Conservation (phyloP, 352 stramenopile genomes). For the Phytophthora megakarya region DNA sequence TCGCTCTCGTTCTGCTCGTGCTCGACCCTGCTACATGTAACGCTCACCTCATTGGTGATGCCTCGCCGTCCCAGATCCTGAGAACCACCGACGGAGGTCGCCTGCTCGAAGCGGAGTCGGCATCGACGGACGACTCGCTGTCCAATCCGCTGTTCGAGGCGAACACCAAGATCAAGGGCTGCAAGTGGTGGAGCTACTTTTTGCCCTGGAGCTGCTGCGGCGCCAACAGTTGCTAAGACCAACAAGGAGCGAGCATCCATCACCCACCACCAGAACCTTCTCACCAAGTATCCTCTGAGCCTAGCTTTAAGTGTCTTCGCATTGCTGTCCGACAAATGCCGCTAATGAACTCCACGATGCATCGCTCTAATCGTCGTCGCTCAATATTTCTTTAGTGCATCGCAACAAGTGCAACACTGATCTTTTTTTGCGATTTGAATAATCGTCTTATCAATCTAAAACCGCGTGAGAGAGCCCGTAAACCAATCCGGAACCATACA, state of each 20-base stretch:
- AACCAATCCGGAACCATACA: not conserved
- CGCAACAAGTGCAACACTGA: not conserved
- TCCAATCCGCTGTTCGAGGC: conserved; percentile 24
- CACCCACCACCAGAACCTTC: conserved; percentile 3
- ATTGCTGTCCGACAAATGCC: not conserved
- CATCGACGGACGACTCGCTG: conserved; percentile 2
- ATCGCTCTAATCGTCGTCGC: conserved; percentile 7
- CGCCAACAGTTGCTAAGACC: conserved; percentile 26
- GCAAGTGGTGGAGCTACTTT: conserved; percentile 31
- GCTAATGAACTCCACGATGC: not conserved
- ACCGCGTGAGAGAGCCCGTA: not conserved
- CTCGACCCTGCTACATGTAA: conserved; percentile 11
- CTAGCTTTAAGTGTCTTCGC: not conserved
- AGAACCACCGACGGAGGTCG: not conserved
- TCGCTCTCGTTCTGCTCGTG: conserved; percentile 12
- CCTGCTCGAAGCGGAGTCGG: conserved; percentile 12
- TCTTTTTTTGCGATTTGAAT: not conserved
- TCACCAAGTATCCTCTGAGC: not conserved
- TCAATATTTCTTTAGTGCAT: conserved; percentile 27
- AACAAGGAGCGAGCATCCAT: conserved; percentile 1
- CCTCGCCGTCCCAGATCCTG: conserved; percentile 1
- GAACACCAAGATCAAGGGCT: conserved; percentile 28
- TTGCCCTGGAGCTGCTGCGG: conserved; percentile 31
- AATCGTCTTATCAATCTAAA: not conserved
- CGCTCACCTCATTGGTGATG: conserved; percentile 2